Base-by-base conservation (phyloP, 1,284 basidiomycete species). In the Sporisorium iseilematis-ciliati region DNA sequence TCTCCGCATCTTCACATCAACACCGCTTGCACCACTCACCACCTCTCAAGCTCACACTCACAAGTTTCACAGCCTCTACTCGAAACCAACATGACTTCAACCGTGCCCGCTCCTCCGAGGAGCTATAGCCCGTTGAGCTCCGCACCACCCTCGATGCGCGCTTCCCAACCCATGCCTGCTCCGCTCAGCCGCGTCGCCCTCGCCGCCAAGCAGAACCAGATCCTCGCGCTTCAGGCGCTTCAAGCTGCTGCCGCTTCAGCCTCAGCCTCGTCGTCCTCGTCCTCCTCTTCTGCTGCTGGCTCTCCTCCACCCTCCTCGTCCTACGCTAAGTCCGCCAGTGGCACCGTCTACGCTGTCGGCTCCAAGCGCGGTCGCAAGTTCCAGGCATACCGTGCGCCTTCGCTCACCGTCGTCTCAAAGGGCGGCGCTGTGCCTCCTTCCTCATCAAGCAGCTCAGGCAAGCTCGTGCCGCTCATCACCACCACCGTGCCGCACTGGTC, bases 401-500 rank as follows among this genome's bases (percentile, higher is more conserved):
- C 57, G 29, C 48, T 67, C 46, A 29, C 51, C 42, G 46, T 48
- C 31, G 38, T 57, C 14, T 38, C 63, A 31, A 53, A 31, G 4
- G 41, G 21, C 16, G 21, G 55, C 16, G 21, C 33, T 0, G 16
- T 45, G 4, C 8, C 58, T 16, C 7, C 33, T 16, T 12, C 49
- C 25, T 40, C 57, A 6, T 31, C 40, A 16, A 11, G 21, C 18
- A 57, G 0, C n/a, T 45, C 60, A 10, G 26, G 56, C 23, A 56
- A 55, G 58, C 57, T 64, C 12, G 55, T 65, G 29, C 69, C 69
- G 23, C 57, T 77, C 33, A 58, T 73, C 59, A 68, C 56, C 45
- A 77, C 75, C 29, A 68, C 55, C 41, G 65, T 72, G 18, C 75
- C 75, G 11, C 58, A 77, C 62, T 69, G 69, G 69, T 67, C 75